Conservation (phyloP, 2,329 filamentous ascomycete species). For the Aspergillus ibericus region DNA sequence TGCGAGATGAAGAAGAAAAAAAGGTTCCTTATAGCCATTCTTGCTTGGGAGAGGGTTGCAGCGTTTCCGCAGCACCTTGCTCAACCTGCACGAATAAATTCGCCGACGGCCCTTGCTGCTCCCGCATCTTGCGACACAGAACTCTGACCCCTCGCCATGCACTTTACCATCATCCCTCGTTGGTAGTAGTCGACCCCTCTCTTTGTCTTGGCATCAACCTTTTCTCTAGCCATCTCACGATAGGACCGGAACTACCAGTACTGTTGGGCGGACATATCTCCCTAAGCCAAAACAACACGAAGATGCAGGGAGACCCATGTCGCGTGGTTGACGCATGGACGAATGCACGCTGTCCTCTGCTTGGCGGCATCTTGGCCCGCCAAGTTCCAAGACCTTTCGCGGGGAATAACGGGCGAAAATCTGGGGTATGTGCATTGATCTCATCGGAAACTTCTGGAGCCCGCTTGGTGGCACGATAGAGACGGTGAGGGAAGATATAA, state of each 20-base stretch:
- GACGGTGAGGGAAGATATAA: neutral
- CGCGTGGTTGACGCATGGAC: constrained; percentile 13
- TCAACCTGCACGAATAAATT: neutral
- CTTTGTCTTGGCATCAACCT: neutral
- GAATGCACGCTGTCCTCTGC: constrained; percentile 6
- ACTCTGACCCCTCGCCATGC: neutral
- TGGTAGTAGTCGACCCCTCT: neutral
- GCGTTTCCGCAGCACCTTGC: neutral
- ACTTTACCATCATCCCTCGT: neutral
- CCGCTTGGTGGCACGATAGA: neutral
- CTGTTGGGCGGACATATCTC: neutral
- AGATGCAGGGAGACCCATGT: neutral
- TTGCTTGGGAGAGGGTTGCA: neutral
- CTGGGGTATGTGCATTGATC: constrained; percentile 6
- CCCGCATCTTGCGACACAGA: neutral
- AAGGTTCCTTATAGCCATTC: neutral
- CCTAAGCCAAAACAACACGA: neutral
- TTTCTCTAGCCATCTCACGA: neutral
- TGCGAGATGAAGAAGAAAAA: neutral
- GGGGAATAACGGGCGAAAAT: constrained; percentile 7
- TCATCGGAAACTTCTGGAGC: neutral
- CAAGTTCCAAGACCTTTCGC: constrained; percentile 13
- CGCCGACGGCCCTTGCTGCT: neutral
- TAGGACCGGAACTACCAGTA: neutral
- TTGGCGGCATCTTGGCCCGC: constrained; percentile 16